Evolutionary conservation across 345 rosid genomes (phyloP), one percentile per base, ranked within the genome.

Genomic region (Camelina laxa): DNA sequence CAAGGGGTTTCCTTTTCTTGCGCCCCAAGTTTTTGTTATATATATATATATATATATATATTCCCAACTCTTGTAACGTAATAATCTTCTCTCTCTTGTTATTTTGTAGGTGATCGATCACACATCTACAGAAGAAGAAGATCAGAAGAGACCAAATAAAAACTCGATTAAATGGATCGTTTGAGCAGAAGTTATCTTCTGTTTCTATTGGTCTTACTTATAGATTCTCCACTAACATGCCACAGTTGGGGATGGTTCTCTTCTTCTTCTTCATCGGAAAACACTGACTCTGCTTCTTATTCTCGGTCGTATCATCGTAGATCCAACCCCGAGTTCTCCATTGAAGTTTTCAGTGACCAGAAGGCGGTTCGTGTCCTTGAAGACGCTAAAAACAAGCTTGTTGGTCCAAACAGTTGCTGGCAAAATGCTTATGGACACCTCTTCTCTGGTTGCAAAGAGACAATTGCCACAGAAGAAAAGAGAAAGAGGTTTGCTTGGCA

Each of bases 401-500:
- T 56, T 0, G 86, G 82, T 12, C 67, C 87, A 15, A 87, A 82
- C 67, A 83, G 88, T 30, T 90, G 99, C 41, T 92, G 95, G 93
- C 86, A 80, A 58, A 86, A 76, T 41, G 93, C 97, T 4, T 90
- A 91, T 57, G 61, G 71, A 4, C 80, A 84, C 57, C 87, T 94
- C 19, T 79, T 91, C 53, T 65, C 84, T 2, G 93, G 93, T 8
- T 94, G 98, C 77, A 83, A 86, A 0, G 87, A 87, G 19, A 85
- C 84, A 48, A 62, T 87, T 44, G 89, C 89, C 1, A 55, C 72
- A 1, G 93, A 90, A 72, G 97, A 94, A 80, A 87, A 81, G 42
- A 69, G 95, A 48, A 77, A 84, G 16, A 69, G 97, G 33, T 91
- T 94, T 38, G 97, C 97, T 60, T 94, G 97, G 97, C 79, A 83